A percentile compares a stretch with the other conserved stretches of the same genome.
Evolutionary conservation across 331 rosid species (phyloP).

Genomic region (Malus hybrid): DNA sequence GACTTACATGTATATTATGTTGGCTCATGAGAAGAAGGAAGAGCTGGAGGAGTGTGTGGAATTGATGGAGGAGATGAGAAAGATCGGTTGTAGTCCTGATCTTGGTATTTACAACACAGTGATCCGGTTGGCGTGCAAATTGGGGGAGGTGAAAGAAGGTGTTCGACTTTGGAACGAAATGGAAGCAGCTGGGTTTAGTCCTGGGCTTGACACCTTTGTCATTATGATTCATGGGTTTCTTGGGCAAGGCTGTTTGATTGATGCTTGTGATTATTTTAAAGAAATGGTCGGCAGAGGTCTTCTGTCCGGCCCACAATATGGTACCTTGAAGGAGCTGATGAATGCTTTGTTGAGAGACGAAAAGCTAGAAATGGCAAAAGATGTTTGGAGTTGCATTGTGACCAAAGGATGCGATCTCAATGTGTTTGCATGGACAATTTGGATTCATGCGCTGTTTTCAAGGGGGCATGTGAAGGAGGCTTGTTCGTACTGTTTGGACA

Average conservation of each 20-base stretch:
- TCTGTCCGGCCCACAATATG: conserved; percentile 55
- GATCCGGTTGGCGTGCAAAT: conserved; percentile 68
- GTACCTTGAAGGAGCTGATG: conserved; percentile 64
- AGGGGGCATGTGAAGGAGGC: conserved; percentile 83
- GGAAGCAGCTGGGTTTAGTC: conserved; percentile 53
- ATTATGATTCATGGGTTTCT: conserved; percentile 79
- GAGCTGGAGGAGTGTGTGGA: conserved; percentile 74
- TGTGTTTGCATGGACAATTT: conserved; percentile 74
- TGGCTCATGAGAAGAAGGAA: conserved; percentile 83
- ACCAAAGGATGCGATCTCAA: conserved; percentile 49
- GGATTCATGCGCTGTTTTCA: conserved; percentile 75
- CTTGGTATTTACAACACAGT: conserved; percentile 54
- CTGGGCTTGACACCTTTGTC: conserved; percentile 59
- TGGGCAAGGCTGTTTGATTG: conserved; percentile 52
- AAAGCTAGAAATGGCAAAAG: conserved; percentile 82
- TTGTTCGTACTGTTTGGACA: conserved; percentile 70
- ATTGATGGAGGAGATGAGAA: conserved; percentile 61
- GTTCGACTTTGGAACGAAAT: conserved; percentile 65
- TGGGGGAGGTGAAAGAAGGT: conserved; percentile 70
- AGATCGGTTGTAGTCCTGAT: conserved; percentile 67
- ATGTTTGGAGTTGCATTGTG: conserved; percentile 59
- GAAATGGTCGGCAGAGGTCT: conserved; percentile 80
- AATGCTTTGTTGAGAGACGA: conserved; percentile 59
- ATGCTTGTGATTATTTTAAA: conserved; percentile 75
- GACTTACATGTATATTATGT: conserved; percentile 53